Percentiles rank a stretch among this genome's conserved stretches.
These are phyloP conservation scores for Fusarium euwallaceae DNA, from an alignment of 2,329 filamentous ascomycete species.

Conservation along the genomic window DNA sequence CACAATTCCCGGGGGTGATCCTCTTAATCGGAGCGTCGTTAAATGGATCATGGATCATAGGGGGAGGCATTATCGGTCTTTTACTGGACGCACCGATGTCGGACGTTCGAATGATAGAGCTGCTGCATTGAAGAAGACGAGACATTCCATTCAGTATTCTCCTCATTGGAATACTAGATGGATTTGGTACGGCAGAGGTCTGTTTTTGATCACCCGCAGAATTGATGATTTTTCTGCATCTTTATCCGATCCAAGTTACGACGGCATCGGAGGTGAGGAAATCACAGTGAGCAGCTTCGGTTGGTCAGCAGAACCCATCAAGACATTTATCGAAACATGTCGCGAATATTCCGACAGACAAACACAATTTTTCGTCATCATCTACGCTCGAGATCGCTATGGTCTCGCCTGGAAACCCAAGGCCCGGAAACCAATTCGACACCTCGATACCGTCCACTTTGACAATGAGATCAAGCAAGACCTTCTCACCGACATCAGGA, in stretches of 20 bases:
- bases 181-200: conserved; percentile 63
- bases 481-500: conserved; percentile 63
- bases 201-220: conserved; percentile 61
- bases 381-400: conserved; percentile 61
- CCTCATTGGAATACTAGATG: conserved; percentile 60
- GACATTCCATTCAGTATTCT: conserved; percentile 57
- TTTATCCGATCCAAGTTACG: conserved; percentile 58
- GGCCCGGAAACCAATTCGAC: conserved; percentile 62
- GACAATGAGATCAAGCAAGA: conserved; percentile 60
- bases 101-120: conserved; percentile 53
- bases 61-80: conserved; percentile 55
- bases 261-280: conserved; percentile 61
- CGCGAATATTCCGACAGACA: conserved; percentile 63
- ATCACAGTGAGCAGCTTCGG: conserved; percentile 64
- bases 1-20: conserved; percentile 58
- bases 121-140: conserved; percentile 57
- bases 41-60: conserved; percentile 60
- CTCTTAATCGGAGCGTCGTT: conserved; percentile 60
- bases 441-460: conserved; percentile 65
- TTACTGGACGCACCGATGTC: conserved; percentile 60
- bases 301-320: conserved; percentile 64
- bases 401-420: conserved; percentile 64
- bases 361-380: conserved; percentile 64
- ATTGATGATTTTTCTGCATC: conserved; percentile 53
- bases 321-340: conserved; percentile 59